Base-by-base conservation (phyloP, 164 flowering plant species). In the Nelumbo lutea region DNA sequence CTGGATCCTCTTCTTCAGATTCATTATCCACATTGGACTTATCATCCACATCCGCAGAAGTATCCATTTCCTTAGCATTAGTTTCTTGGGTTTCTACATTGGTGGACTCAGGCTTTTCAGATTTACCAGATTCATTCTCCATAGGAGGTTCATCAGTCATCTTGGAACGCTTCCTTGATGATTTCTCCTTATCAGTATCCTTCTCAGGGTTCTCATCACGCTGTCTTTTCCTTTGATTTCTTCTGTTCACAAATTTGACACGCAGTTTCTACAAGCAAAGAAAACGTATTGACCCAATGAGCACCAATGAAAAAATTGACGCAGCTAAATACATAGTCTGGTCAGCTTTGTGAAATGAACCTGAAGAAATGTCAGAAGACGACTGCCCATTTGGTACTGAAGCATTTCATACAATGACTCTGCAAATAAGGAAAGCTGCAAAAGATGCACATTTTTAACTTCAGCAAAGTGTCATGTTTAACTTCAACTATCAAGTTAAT, bases 361-460 rank as follows among this genome's bases (percentile, higher is more conserved):
- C 99, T 96, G 87, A 55, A 96, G 90, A 81, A 93, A 96, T 65
- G 78, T 47, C 38, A 91, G 76, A 62, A 96, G 67, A 13, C 91
- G 90, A 75, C 74, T 82, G 44, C 96, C 98, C 98, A 93, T 96
- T 80, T 93, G 86, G 71, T 83, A 90, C 73, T 96, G 96, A 75
- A 96, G 91, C 99, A 93, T 93, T 82, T 96, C 99, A 83, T 86
- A 82, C 7, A 96, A 65, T 1, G 91, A 69, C 71, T 96, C 99
- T 0, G 97, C 98, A 85, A 96, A 93, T 51, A 93, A 65, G 57
- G 98, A 96, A 67, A 96, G 79, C 99, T 96, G 83, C 69, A 75
- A 69, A 64, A 62, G 50, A 64, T 59, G 58, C 3, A 66, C 5
- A 10, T 39, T 8, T 53, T 11, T 14, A 53, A 13, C 8, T 53